These are phyloP conservation scores for Smittium culicis DNA, from an alignment of 371 early-diverging fungal genomes.

Conservation along the genomic window DNA sequence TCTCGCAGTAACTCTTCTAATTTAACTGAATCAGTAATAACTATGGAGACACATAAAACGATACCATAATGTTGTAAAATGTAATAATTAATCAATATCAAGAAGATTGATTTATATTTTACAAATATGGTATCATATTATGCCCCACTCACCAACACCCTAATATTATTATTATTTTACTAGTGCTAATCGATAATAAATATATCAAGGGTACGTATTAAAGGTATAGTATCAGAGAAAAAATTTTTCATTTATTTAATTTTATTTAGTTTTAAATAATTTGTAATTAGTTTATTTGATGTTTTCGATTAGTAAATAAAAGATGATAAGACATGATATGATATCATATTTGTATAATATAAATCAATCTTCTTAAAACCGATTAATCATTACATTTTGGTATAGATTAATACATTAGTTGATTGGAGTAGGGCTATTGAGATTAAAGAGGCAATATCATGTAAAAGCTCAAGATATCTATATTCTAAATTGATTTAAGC, in stretches of 20 bases:
- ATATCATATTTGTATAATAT: not conserved
- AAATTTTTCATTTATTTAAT: not conserved
- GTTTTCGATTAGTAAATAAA: not conserved
- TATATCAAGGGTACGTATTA: not conserved
- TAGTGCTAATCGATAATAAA: not conserved
- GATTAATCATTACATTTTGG: not conserved
- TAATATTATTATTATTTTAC: not conserved
- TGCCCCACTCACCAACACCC: no score
- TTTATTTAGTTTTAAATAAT: not conserved
- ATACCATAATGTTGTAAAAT: not conserved
- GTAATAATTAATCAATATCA: not conserved
- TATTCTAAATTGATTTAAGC: no score
- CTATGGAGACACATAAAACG: not conserved
- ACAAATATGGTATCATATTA: not conserved
- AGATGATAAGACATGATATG: not conserved
- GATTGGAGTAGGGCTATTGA: no score
- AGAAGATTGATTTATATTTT: not conserved
- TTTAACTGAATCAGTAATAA: not conserved
- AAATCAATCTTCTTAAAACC: not conserved
- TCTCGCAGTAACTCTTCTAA: not conserved
- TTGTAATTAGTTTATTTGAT: not conserved
- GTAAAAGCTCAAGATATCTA: no score
- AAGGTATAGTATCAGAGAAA: not conserved
- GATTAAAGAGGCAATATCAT: no score
- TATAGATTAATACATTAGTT: no score